These are phyloP conservation scores for sweet orange (Citrus sinensis) DNA, from an alignment of 345 rosid species.

Conservation along the genomic window DNA sequence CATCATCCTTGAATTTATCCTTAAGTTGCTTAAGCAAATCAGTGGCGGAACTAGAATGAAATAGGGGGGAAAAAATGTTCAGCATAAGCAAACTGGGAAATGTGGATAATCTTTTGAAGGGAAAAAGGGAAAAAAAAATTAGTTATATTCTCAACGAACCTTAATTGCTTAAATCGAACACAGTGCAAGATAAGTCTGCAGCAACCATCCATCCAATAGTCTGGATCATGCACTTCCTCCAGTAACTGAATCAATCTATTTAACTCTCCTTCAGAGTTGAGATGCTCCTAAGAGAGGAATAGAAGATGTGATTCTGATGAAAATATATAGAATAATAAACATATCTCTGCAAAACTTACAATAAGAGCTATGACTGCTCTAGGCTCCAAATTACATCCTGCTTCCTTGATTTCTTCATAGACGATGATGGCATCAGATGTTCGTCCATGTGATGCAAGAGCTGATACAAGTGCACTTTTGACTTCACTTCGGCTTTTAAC, in stretches of 20 bases:
- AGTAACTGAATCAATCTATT: slow-evolving; percentile 47
- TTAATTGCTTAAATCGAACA: slow-evolving; percentile 47
- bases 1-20: slow-evolving; percentile 36
- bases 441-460: slow-evolving; percentile 67
- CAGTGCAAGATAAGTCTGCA: slow-evolving; percentile 51
- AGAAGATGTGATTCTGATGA: neutral
- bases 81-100: slow-evolving; percentile 15
- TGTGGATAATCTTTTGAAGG: neutral
- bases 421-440: slow-evolving; percentile 58
- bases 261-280: slow-evolving; percentile 43
- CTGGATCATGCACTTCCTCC: slow-evolving; percentile 49
- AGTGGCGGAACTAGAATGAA: slow-evolving; percentile 44
- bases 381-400: slow-evolving; percentile 47
- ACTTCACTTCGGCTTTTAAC: slow-evolving; percentile 45
- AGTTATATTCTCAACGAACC: slow-evolving; percentile 31
- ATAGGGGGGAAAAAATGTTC: neutral
- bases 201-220: slow-evolving; percentile 65
- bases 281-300: slow-evolving; percentile 41
- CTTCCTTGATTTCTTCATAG: slow-evolving; percentile 64
- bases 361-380: slow-evolving; percentile 64
- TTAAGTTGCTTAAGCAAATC: slow-evolving; percentile 62
- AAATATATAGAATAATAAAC: neutral
- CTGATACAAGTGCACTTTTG: slow-evolving; percentile 56
- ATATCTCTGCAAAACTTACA: slow-evolving; percentile 22
- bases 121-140: neutral